Base-by-base conservation (phyloP, 192 early-diverging fungal genomes). In the Umbelopsis isabellina region DNA sequence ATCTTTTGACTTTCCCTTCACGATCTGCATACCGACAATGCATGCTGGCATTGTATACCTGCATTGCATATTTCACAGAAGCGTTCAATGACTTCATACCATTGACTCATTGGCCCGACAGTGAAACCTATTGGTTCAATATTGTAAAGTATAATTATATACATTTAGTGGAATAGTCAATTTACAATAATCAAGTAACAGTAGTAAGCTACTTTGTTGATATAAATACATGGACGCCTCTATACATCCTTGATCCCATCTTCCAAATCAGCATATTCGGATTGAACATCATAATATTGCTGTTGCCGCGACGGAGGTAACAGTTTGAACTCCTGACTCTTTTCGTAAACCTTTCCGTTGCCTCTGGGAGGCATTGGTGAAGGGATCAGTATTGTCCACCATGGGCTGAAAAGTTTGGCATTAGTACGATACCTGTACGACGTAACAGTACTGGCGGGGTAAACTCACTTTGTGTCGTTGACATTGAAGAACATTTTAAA, bases 401-500 rank as follows among this genome's bases (percentile, higher is more conserved):
- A 84, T 22, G 84, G 78, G 46, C 84, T 86, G 71, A 52, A 52
- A 47, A 46, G 41, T 22, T 47, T 65, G 41, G 10, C 3, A 72
- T 37, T 41, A 52, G 15, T 18, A 68, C n/a, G 13, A n/a, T 22
- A 64, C 4, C 23, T 30, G 6, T 16, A 21, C 4, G 48, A 13
- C 15, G 15, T 5, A 3, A 10, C 37, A 22, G 8, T 3, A 30
- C 27, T 53, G 1, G 27, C 50, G 7, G 33, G 33, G 18, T 5
- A 12, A 33, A 79, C 80, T 80, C 81, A 83, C 83, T 76, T 80
- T 20, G 79, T 71, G 1, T 79, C 76, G 33, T 82, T 76, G 69
- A 87, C 76, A 64, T 87, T 87, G 73, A 87, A 87, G 65, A 87
- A 72, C 44, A 80, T 74, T 44, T 52, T 48, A 3, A 85, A 68